Conservation (phyloP, 345 rosid genomes). For the Boechera retrofracta region DNA sequence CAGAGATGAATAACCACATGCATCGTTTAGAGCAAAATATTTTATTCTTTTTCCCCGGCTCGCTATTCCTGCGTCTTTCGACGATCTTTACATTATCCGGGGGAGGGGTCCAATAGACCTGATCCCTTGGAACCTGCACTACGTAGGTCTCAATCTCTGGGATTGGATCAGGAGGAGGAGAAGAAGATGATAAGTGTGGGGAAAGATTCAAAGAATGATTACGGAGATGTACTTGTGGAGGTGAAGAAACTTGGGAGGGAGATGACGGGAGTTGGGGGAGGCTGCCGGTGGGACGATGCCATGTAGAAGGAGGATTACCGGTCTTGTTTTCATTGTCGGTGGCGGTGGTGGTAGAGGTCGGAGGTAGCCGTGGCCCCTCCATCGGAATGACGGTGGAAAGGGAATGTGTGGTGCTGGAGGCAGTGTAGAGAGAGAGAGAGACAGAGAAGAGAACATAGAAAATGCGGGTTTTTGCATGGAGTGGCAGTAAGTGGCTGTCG, state of each 20-base stretch:
- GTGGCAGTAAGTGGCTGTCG: conserved; percentile 22
- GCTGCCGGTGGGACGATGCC: conserved; percentile 33
- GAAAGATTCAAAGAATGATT: conserved; percentile 26
- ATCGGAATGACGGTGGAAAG: conserved; percentile 25
- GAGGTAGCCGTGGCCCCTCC: conserved; percentile 34
- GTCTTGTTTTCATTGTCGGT: conserved; percentile 8
- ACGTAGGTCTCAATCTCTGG: conserved; percentile 54
- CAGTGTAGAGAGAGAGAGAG: neutral
- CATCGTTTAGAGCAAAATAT: conserved; percentile 8
- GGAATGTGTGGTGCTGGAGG: conserved; percentile 17
- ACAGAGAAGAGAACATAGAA: neutral
- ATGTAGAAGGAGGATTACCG: conserved; percentile 26
- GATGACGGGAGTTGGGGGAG: conserved; percentile 37
- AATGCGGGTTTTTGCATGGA: conserved; percentile 24
- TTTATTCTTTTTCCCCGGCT: neutral
- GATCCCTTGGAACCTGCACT: conserved; percentile 65
- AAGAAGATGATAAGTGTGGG: conserved; percentile 5
- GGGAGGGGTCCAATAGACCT: conserved; percentile 65
- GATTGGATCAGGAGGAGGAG: conserved; percentile 27
- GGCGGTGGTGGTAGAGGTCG: conserved; percentile 17
- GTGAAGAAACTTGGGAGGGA: conserved; percentile 28
- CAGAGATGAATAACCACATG: conserved; percentile 1
- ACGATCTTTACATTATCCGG: conserved; percentile 46
- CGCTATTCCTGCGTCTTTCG: conserved; percentile 29
- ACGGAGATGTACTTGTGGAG: conserved; percentile 32